phyloP scores from a whole-genome alignment of 116 monocot genomes.

The Phalaenopsis hybrid region DNA sequence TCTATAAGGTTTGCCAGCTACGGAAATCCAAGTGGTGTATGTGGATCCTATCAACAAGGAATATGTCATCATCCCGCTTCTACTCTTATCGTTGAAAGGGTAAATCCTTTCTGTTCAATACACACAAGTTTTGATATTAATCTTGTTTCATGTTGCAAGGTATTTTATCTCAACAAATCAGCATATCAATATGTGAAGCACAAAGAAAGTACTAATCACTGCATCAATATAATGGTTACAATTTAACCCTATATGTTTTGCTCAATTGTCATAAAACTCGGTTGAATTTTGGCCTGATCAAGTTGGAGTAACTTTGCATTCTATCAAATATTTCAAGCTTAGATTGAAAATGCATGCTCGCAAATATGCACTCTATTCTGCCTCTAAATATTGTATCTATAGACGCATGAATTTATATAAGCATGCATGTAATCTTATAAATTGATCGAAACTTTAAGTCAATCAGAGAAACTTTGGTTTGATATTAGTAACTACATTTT shows the following conservation, averaged over 20 bases:
- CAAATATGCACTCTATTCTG: too few relatives aligned
- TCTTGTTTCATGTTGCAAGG: too few relatives aligned
- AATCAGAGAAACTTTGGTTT: neutral
- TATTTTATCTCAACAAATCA: neutral
- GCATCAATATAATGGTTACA: too few relatives aligned
- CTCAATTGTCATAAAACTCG: neutral
- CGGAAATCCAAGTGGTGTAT: slow-evolving; percentile 73
- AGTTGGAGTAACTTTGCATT: neutral
- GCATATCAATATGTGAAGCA: neutral
- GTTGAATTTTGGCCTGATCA: neutral
- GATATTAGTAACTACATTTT: neutral
- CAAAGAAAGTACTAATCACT: too few relatives aligned
- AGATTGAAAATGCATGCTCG: too few relatives aligned
- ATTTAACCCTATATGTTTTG: neutral
- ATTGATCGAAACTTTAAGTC: too few relatives aligned
- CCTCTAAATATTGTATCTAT: too few relatives aligned
- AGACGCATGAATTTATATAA: too few relatives aligned
- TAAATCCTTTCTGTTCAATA: slow-evolving; percentile 12
- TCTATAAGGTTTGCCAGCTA: slow-evolving; percentile 75
- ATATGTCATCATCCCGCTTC: slow-evolving; percentile 65
- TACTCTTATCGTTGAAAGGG: slow-evolving; percentile 54
- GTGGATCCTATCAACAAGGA: slow-evolving; percentile 57
- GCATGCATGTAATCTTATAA: too few relatives aligned
- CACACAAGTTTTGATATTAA: neutral
- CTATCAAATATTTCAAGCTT: too few relatives aligned